phyloP scores from a whole-genome alignment of 768 basidiomycete species.

The Serpula lacrymans region DNA sequence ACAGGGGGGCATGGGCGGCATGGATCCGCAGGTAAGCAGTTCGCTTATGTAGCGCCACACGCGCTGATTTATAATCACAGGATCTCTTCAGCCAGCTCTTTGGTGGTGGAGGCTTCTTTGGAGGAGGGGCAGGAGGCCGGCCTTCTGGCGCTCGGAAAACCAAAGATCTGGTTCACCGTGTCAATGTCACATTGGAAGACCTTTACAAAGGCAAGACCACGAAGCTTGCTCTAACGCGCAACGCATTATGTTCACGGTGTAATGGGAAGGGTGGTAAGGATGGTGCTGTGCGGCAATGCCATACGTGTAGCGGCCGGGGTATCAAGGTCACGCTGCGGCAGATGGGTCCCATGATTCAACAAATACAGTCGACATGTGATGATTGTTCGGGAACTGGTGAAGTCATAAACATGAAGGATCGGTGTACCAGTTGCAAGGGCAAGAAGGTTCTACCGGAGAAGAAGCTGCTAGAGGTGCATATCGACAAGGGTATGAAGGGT shows the following conservation, averaged over 20 bases:
- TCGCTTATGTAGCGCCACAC: background rate
- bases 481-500: conserved; percentile 97
- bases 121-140: conserved; percentile 53
- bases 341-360: conserved; percentile 99
- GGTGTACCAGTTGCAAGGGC: conserved; percentile 89
- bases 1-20: conserved; percentile 87
- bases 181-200: conserved; percentile 95
- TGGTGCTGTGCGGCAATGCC: conserved; percentile 83
- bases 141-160: conserved; percentile 83
- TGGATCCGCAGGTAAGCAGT: conserved; percentile 85
- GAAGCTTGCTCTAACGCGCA: conserved; percentile 94
- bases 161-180: conserved; percentile 97
- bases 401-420: conserved; percentile 89
- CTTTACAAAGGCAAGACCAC: conserved; percentile 99
- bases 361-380: conserved; percentile 92
- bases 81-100: conserved; percentile 98
- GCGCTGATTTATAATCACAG: conserved; percentile 30
- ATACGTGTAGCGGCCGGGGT: conserved; percentile 82
- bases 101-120: conserved; percentile 79
- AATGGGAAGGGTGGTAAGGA: conserved; percentile 97
- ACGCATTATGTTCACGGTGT: conserved; percentile 90
- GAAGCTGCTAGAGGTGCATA: conserved; percentile 95
- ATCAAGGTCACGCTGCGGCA: conserved; percentile 89
- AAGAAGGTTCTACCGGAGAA: conserved; percentile 94
- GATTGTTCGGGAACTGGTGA: conserved; percentile 95